Base-by-base conservation (phyloP, 352 stramenopile species). In the Plasmopara viticola region DNA sequence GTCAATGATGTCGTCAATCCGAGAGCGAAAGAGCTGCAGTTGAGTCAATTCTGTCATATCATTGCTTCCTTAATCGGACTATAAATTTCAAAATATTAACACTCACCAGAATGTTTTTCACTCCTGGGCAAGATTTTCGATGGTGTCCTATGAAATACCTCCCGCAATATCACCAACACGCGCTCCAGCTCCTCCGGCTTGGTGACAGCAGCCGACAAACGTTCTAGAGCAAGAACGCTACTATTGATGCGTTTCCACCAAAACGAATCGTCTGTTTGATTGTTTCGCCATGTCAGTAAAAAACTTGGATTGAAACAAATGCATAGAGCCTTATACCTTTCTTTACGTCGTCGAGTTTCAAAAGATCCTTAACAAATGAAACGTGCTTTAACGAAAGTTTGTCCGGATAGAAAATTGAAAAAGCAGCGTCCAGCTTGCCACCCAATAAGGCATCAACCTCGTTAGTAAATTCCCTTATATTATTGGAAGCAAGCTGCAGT, bases 211-310 rank as follows among this genome's bases (percentile, higher is more conserved):
- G 55, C 44, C 7, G 65, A 66, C 9, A 89, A 53, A 2, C 65
- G 62, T 33, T 89, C 78, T 29, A 87, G 58, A 47, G 62, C 56
- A 31, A 66, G 18, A 39, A 89, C 56, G 9, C 58, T 84, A 14
- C 74, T 62, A 37, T 86, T 66, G 31, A 87, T 62, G 37, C 68
- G 66, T 9, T 80, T 66, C 78, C 75, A 87, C 68, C 72, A 79
- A 13, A 71, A 66, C n/a, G 56, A 70, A 57, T 72, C 60, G 38
- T 60, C 64, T 69, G 18, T 6, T 7, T 15, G 7, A 51, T 44
- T 29, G 18, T 15, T 4, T 34, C 2, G 34, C 10, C 42, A 9
- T 12, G n/a, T 39, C 13, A 31, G 29, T 18, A 41, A 35, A 35
- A 12, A 5, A 12, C 5, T 35, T 35, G 31, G 31, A 38, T 25